Base-by-base conservation (phyloP, 139 green algal genomes). In the Edaphochlamys debaryana region DNA sequence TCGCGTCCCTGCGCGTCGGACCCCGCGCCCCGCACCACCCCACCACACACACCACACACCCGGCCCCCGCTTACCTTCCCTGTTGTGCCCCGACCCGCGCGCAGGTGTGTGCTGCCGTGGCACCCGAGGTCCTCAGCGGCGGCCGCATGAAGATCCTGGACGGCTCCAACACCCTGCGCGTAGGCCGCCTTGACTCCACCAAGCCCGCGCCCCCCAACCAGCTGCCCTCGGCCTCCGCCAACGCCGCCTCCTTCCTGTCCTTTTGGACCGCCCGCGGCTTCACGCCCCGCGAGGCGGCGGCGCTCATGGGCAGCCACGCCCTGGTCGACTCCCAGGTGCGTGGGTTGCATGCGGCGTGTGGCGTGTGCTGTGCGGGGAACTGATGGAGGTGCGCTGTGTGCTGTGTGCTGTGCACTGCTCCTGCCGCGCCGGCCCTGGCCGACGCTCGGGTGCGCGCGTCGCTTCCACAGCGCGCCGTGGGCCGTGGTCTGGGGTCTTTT, bases 301-400 rank as follows among this genome's bases (percentile, higher is more conserved):
- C 69, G 29, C 69, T 76, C 4, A 76, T 76, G 69, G 69, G 69
- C 42, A 62, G 41, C 69, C 69, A 76, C 30, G 41, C 69, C 9
- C 69, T 76, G 0, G 29, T 76, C 11, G 69, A 76, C 30, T 2
- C 29, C 0, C 69, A 76, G 69, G 69, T 76, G 34, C 27, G 69
- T 6, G 15, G 52, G 15, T 62, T 54, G 45, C 11, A 25, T 30
- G 13, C 20, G 17, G 52, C 20, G 9, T 4, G 4, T 30, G 17
- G 4, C 4, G 20, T 29, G 9, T 62, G 13, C 9, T 6, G 15
- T 62, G 4, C 52, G 20, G 4, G 45, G 13, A 54, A 9, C 45
- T 54, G 11, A 54, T 54, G 45, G 45, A 62, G 17, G 4, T 62
- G 17, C 15, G 7, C 17, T 27, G 20, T 62, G 52, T 29, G 52